Base-by-base conservation (phyloP, 2,329 filamentous ascomycete species). In the Canariomyces notabilis region DNA sequence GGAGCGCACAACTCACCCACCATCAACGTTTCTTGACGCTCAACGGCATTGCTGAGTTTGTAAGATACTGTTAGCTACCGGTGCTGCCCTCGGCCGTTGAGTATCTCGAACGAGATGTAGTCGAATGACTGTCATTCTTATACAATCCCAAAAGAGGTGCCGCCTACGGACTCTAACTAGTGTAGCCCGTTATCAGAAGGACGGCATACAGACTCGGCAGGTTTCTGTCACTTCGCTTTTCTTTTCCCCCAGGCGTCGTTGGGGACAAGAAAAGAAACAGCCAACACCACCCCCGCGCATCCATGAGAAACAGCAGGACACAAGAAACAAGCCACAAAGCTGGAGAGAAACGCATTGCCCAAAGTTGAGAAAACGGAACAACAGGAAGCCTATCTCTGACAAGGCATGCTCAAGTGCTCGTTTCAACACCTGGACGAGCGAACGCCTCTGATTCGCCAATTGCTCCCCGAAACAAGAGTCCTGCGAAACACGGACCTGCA, bases 281-380 rank as follows among this genome's bases (percentile, higher is more conserved):
- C n/a, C n/a, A n/a, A n/a, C n/a, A n/a, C n/a, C n/a, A n/a, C n/a
- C n/a, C n/a, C n/a, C n/a, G n/a, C n/a, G n/a, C n/a, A n/a, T n/a
- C n/a, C n/a, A n/a, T n/a, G n/a, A n/a, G n/a, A n/a, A n/a, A n/a
- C n/a, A n/a, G n/a, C n/a, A 29, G 26, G 14, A 29, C 8, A 9
- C 14, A 29, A 29, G 14, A 8, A 29, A 29, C 26, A 29, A 29
- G 26, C 26, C 26, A 8, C 8, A 5, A 12, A 29, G 26, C 7
- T 29, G 26, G 26, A 29, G 14, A 29, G 26, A 29, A 29, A 29
- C 26, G 26, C 26, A 29, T 29, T 29, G 26, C 4, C 4, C 8
- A n/a, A n/a, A n/a, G n/a, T n/a, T n/a, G n/a, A n/a, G n/a, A 6
- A 45, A 45, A 45, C 37, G 21, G 42, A 46, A 46, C 44, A 11